Percentiles rank a stretch among this genome's conserved stretches.
These are phyloP conservation scores for Venustampulla echinocandica DNA, from an alignment of 495 filamentous ascomycete species.

Conservation along the genomic window DNA sequence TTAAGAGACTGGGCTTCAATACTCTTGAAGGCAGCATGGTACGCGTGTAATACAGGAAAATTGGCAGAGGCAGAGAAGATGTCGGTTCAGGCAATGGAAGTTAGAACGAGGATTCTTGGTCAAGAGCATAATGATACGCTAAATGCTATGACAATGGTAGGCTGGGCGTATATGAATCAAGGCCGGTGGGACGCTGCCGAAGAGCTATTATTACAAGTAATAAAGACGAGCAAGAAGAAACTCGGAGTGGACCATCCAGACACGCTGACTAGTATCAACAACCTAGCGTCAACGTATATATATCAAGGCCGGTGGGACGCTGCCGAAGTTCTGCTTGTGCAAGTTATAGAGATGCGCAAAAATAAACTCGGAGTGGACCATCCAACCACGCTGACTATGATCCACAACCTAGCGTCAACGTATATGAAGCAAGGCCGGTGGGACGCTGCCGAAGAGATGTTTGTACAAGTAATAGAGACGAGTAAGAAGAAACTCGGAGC, in stretches of 20 bases:
- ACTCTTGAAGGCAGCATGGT: slow-evolving; percentile 26
- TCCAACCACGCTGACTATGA: slow-evolving; percentile 28
- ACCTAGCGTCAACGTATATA: slow-evolving; percentile 26
- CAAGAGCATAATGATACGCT: slow-evolving; percentile 21
- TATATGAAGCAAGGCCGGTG: slow-evolving; percentile 19
- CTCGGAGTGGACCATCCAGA: slow-evolving; percentile 30
- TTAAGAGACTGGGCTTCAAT: slow-evolving; percentile 25
- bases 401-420: slow-evolving; percentile 24
- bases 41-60: slow-evolving; percentile 20
- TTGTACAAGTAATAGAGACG: slow-evolving; percentile 24
- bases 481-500: slow-evolving; percentile 6
- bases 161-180: slow-evolving; percentile 12
- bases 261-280: slow-evolving; percentile 28
- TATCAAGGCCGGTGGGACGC: slow-evolving; percentile 26
- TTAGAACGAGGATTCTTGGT: slow-evolving; percentile 19
- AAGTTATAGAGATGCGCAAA: slow-evolving; percentile 24
- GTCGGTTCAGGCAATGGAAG: slow-evolving; percentile 12
- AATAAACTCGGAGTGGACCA: slow-evolving; percentile 28
- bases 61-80: slow-evolving; percentile 18
- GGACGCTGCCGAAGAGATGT: too few species aligned
- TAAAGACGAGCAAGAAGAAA: slow-evolving; percentile 23
- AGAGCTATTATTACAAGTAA: slow-evolving; percentile 25
- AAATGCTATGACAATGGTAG: slow-evolving; percentile 15
- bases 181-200: slow-evolving; percentile 26
- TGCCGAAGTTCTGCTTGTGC: slow-evolving; percentile 26